A percentile compares a stretch with the other conserved stretches of the same genome.
Conservation (phyloP, 2,329 filamentous ascomycete species). For the Colletotrichum sp. region DNA sequence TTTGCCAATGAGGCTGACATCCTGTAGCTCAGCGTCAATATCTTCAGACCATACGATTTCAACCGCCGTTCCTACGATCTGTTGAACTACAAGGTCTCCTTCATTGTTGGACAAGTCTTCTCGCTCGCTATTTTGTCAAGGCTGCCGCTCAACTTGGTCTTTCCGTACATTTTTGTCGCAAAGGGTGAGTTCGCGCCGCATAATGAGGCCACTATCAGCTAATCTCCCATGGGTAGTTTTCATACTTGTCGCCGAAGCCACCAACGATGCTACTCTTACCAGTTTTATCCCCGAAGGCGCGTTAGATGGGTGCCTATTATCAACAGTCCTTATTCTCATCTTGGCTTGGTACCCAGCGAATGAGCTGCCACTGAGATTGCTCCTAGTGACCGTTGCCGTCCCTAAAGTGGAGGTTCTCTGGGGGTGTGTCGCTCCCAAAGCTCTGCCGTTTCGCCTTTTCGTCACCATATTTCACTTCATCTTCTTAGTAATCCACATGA, state of each 20-base stretch:
- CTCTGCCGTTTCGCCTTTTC: not conserved
- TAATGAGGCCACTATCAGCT: not conserved
- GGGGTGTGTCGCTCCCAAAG: not conserved
- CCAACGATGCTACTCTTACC: rapidly evolving
- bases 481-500: not conserved
- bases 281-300: not conserved
- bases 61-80: not conserved
- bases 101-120: not conserved
- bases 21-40: not conserved
- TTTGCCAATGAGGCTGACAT: not conserved
- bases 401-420: not conserved
- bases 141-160: not conserved
- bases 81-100: not conserved
- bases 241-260: not conserved
- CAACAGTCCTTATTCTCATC: not conserved
- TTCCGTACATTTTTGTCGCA: not conserved
- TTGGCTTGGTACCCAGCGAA: not conserved
- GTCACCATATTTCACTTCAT: not conserved
- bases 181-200: not conserved
- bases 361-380: not conserved
- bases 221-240: not conserved
- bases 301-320: not conserved
- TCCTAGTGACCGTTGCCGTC: not conserved
- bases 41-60: not conserved
- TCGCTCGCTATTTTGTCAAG: not conserved